These are phyloP conservation scores for Anthracocystis panici-leucophaei DNA, from an alignment of 1,284 basidiomycete species.

Conservation along the genomic window DNA sequence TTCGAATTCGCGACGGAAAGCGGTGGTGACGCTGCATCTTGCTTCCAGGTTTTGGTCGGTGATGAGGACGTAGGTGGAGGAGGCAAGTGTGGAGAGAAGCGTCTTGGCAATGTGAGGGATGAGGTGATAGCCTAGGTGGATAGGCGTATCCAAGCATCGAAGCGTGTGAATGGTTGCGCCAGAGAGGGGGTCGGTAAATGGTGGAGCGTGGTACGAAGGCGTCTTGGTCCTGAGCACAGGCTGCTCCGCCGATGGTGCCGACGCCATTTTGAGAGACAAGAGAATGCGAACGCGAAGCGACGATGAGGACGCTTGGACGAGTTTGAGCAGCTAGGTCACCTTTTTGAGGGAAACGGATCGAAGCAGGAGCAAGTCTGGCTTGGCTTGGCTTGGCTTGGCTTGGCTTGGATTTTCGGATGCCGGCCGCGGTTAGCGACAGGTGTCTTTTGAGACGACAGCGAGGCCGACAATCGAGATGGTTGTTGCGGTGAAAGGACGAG, in stretches of 20 bases:
- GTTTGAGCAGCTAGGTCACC: constrained; percentile 3
- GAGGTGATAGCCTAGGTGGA: constrained; percentile 68
- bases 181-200: constrained; percentile 53
- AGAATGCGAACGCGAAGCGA: background rate
- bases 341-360: constrained; percentile 10
- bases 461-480: background rate
- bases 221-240: constrained; percentile 60
- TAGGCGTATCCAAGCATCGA: constrained; percentile 61
- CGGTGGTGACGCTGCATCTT: constrained; percentile 69
- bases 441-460: background rate
- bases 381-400: background rate
- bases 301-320: constrained; percentile 2
- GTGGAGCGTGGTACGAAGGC: constrained; percentile 67
- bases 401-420: background rate
- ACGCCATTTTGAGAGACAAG: constrained; percentile 20
- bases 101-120: constrained; percentile 75
- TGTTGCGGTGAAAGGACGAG: background rate
- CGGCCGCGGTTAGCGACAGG: constrained; percentile 1
- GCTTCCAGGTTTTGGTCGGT: constrained; percentile 87
- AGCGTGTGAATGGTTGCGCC: constrained; percentile 64
- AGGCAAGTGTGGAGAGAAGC: constrained; percentile 78
- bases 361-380: background rate
- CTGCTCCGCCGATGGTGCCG: constrained; percentile 23
- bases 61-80: constrained; percentile 90
- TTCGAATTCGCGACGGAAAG: constrained; percentile 53